Evolutionary conservation across 768 basidiomycete genomes (phyloP).

Genomic region (Kockovaella imperatae): DNA sequence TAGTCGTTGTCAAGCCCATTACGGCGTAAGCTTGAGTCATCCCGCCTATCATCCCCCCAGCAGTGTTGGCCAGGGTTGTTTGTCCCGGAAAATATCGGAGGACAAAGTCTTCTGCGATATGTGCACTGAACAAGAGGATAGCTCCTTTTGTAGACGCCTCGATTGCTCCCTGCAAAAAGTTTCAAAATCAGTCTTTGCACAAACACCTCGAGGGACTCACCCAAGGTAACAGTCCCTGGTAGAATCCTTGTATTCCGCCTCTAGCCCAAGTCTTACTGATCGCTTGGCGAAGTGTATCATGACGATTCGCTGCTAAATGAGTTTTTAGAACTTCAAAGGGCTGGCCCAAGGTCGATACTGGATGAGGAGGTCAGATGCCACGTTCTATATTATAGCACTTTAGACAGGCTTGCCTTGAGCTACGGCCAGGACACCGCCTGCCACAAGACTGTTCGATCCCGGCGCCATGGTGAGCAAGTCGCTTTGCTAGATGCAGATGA

Average conservation of each 20-base stretch:
- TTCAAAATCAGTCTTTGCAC: background rate
- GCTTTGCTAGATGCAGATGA: too few relatives aligned
- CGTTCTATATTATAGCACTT: background rate
- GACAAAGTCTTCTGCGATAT: background rate
- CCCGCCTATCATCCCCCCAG: background rate
- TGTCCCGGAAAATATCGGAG: background rate
- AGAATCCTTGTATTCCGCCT: background rate
- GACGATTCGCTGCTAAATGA: background rate
- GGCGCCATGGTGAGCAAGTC: too few relatives aligned
- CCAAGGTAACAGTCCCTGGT: slow-evolving; percentile 1
- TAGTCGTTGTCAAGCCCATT: background rate
- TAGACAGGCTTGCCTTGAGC: background rate
- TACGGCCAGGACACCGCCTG: background rate
- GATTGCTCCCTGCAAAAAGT: background rate
- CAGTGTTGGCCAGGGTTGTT: background rate
- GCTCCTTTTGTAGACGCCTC: background rate
- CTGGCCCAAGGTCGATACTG: background rate
- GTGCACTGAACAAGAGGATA: background rate
- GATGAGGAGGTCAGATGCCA: too few relatives aligned
- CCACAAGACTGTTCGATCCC: background rate
- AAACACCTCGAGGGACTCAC: background rate
- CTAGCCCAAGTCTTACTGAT: background rate
- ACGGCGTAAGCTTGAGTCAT: background rate
- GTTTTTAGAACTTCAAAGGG: slow-evolving; percentile 1
- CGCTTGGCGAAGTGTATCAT: background rate